These are phyloP conservation scores for Cyclotella baltica DNA, from an alignment of 108 stramenopile species.

Conservation along the genomic window DNA sequence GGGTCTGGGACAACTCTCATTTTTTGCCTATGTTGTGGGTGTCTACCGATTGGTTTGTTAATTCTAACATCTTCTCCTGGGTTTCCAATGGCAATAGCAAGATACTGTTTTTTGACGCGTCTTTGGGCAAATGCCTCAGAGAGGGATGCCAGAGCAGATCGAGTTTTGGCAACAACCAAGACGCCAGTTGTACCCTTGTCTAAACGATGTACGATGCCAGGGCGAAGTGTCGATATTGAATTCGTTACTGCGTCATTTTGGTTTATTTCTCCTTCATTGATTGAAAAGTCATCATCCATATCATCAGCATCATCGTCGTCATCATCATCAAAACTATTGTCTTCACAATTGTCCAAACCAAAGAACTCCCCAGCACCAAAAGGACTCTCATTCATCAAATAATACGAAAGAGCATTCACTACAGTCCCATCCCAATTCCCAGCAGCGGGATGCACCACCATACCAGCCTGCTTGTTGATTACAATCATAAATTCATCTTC, in stretches of 20 bases:
- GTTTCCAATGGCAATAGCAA: slow-evolving; percentile 91
- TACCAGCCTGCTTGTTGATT: slow-evolving; percentile 91
- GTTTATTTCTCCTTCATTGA: slow-evolving; percentile 53
- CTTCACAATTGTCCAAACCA: background rate
- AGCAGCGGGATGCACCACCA: slow-evolving; percentile 98
- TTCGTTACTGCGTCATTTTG: slow-evolving; percentile 66
- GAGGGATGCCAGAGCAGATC: slow-evolving; percentile 72
- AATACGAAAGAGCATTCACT: slow-evolving; percentile 94
- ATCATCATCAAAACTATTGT: background rate
- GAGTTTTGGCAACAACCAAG: slow-evolving; percentile 94
- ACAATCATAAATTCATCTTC: slow-evolving; percentile 96
- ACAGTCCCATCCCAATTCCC: slow-evolving; percentile 97
- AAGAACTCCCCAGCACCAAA: slow-evolving; percentile 78
- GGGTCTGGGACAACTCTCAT: slow-evolving; percentile 94
- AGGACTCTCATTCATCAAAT: slow-evolving; percentile 71
- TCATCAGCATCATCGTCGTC: slow-evolving; percentile 12
- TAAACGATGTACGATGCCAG: slow-evolving; percentile 96
- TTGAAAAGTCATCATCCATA: slow-evolving; percentile 9
- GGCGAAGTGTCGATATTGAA: slow-evolving; percentile 73
- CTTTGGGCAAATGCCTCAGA: slow-evolving; percentile 88
- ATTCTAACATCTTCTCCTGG: slow-evolving; percentile 83
- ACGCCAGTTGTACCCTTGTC: slow-evolving; percentile 97
- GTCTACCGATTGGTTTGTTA: slow-evolving; percentile 94
- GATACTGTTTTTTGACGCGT: slow-evolving; percentile 87
- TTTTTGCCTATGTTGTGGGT: slow-evolving; percentile 90